Base-by-base conservation (phyloP, 2,329 filamentous ascomycete species). In the Aspergillus arachidicola region DNA sequence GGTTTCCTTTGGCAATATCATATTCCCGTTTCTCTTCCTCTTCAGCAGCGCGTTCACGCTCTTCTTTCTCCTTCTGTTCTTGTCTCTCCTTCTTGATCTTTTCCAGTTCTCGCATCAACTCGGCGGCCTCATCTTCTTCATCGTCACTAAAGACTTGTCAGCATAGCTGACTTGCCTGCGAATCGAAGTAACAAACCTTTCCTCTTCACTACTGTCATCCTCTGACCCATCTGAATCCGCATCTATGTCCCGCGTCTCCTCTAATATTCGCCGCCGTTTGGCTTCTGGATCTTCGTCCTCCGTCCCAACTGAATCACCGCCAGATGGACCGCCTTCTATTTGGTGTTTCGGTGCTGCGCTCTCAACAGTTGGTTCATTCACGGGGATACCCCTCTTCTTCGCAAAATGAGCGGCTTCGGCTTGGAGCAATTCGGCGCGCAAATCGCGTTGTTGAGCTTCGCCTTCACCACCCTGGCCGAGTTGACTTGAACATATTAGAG, bases 1-100 rank as follows among this genome's bases (percentile, higher is more conserved):
- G 95, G 76, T 99, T 99, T 7, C 95, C 95, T 48, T 91, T 83
- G 41, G 95, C 94, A 72, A 98, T 96, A 72, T 97, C 92, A 68
- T 89, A 86, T 78, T 97, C 94, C 64, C 92, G 86, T 73, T 91
- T 87, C 74, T 94, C 93, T 74, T 95, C 85, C 75, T 97, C 94
- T 66, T 89, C 85, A 32, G 89, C 91, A n/a, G 88, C 89, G 63
- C 88, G 88, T 76, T 94, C 93, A 38, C 87, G 89, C 76, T 97
- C 94, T 85, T 92, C 91, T 75, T 88, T 87, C 67, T 95, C 91
- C 62, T 91, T 89, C 76, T 92, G 90, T 75, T 91, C 93, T 2
- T 91, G 90, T 59, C 93, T 84, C 78, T 97, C 93, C 66, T 88
- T 89, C 76, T 96, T 92, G 76, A 99, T 97, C 77, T 96, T 95